phyloP scores from a whole-genome alignment of 306 rosid species.

The Crataegus laevigata region DNA sequence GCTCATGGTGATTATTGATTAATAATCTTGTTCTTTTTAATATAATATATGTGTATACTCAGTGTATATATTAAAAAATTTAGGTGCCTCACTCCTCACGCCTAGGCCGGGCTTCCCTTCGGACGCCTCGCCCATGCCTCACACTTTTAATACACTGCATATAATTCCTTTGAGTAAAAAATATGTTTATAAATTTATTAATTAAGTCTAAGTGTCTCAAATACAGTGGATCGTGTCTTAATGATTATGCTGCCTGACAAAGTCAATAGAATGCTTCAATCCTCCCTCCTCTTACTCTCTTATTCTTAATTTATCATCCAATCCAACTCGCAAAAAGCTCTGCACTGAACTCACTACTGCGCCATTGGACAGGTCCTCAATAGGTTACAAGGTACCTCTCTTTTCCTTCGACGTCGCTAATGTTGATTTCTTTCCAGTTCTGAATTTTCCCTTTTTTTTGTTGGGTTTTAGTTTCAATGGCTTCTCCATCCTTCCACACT shows the following conservation, averaged over 20 bases:
- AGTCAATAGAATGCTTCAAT: neutral
- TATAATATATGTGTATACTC: too few relatives aligned
- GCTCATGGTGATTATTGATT: too few relatives aligned
- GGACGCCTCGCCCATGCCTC: too few relatives aligned
- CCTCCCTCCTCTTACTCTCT: neutral
- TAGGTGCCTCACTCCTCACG: too few relatives aligned
- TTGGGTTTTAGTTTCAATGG: neutral
- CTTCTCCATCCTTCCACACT: neutral
- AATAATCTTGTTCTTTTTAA: too few relatives aligned
- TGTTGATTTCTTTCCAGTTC: neutral
- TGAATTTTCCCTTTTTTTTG: neutral
- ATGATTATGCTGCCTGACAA: neutral
- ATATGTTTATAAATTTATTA: too few relatives aligned
- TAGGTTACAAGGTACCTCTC: constrained; percentile 36
- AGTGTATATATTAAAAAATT: too few relatives aligned
- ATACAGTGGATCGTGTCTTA: neutral
- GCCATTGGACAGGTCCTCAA: constrained; percentile 55
- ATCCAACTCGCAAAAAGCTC: neutral
- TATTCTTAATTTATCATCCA: neutral
- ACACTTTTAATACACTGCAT: too few relatives aligned
- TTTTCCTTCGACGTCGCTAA: neutral
- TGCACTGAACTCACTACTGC: neutral
- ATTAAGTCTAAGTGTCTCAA: neutral
- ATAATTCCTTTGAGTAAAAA: too few relatives aligned
- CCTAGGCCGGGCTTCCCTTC: too few relatives aligned